Conservation (phyloP, 208 protist genomes). For the Leishmania lainsoni region DNA sequence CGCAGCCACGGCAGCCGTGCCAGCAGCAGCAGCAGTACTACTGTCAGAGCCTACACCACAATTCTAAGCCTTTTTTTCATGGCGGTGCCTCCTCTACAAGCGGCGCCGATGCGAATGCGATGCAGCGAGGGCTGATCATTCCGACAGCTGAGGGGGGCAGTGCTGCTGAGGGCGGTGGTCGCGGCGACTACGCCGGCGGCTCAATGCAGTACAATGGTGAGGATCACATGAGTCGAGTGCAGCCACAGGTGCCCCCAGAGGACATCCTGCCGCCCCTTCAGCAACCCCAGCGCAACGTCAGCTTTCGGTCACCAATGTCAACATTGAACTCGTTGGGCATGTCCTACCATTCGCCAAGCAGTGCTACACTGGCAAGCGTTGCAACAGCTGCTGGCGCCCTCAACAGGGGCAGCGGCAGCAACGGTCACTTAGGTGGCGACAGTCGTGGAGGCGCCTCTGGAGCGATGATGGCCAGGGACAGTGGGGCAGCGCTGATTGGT, state of each 20-base stretch:
- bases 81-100: neutral
- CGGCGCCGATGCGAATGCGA: constrained; percentile 1
- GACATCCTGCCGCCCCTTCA: neutral
- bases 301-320: neutral
- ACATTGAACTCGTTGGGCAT: neutral
- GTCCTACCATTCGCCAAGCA: neutral
- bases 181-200: constrained; percentile 3
- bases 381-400: neutral
- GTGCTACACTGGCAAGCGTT: neutral
- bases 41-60: neutral
- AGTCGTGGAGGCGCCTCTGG: constrained; percentile 2
- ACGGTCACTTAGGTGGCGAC: neutral
- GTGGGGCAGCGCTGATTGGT: neutral
- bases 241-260: neutral
- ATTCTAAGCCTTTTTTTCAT: neutral
- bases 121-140: neutral
- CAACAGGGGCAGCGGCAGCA: neutral
- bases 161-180: neutral
- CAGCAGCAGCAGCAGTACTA: constrained; percentile 8
- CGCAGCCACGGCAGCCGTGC: neutral
- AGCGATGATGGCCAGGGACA: neutral
- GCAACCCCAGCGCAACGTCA: constrained; percentile 5
- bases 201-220: neutral
- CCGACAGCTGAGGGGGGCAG: neutral
- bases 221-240: neutral